Evolutionary conservation across 148 eudicot species (phyloP).

Genomic region (Rhododendron mucronatum): DNA sequence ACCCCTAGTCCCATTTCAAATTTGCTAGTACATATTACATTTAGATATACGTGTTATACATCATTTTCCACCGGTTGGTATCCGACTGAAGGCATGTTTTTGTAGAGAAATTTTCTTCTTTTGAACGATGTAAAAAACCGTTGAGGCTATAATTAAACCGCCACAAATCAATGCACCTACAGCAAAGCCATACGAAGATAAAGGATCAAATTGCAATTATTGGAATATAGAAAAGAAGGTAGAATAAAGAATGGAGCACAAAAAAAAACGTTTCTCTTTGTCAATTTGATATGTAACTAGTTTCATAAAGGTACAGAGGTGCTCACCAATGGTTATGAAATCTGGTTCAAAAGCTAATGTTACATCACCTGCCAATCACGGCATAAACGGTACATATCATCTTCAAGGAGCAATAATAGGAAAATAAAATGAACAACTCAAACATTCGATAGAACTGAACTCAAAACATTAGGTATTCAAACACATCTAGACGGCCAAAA

Average conservation of each 20-base stretch:
- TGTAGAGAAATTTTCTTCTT: not conserved
- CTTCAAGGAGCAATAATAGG: not conserved
- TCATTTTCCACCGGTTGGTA: constrained; percentile 11
- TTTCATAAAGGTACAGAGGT: not conserved
- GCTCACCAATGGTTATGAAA: constrained; percentile 12
- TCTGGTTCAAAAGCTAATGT: not conserved
- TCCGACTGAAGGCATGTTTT: constrained; percentile 6
- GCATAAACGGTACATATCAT: not conserved
- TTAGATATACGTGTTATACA: not conserved
- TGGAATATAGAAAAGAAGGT: not conserved
- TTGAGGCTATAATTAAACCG: not conserved
- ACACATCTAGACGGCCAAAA: no score
- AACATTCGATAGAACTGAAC: no score
- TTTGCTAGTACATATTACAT: not conserved
- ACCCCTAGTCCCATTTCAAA: not conserved
- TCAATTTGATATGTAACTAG: not conserved
- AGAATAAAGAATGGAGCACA: not conserved
- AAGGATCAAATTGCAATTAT: not conserved
- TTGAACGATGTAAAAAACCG: not conserved
- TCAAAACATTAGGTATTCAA: no score
- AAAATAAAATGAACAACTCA: no score
- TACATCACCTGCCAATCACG: not conserved
- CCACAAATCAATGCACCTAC: constrained; percentile 3
- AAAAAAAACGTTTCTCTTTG: not conserved
- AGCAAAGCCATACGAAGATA: not conserved